Evolutionary conservation across 352 stramenopile species (phyloP).

Genomic region (Paralagenidium karlingii): DNA sequence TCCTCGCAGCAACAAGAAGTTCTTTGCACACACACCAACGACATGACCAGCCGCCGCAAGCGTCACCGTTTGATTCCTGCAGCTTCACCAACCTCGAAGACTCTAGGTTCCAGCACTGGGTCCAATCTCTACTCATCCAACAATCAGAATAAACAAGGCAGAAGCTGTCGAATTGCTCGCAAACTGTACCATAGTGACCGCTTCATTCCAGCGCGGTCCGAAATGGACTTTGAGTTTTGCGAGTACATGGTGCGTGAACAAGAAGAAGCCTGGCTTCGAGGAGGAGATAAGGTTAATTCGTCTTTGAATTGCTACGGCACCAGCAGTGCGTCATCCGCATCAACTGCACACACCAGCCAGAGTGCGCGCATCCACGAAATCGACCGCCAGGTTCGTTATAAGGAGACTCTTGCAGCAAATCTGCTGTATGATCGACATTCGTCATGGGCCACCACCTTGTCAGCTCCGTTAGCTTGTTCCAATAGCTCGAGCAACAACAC

Average conservation of each 20-base stretch:
- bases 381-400: constrained; percentile 17
- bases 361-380: constrained; percentile 7
- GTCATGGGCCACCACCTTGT: no score
- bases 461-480: no score
- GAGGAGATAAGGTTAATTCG: constrained; percentile 1
- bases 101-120: no score
- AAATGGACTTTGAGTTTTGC: constrained; percentile 33
- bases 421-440: constrained; percentile 16
- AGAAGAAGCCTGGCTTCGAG: background rate
- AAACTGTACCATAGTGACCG: constrained; percentile 29
- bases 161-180: no score
- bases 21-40: no score
- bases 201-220: constrained; percentile 24
- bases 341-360: background rate
- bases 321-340: background rate
- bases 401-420: constrained; percentile 18
- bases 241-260: constrained; percentile 14
- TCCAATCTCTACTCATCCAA: no score
- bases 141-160: no score
- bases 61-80: no score
- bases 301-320: background rate
- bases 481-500: no score
- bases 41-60: no score
- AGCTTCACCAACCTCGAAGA: no score
- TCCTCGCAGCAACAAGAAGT: no score